Percentiles rank a stretch among this genome's conserved stretches.
These are phyloP conservation scores for Hymenoscyphus albidus DNA, from an alignment of 2,329 filamentous ascomycete species.

Conservation along the genomic window DNA sequence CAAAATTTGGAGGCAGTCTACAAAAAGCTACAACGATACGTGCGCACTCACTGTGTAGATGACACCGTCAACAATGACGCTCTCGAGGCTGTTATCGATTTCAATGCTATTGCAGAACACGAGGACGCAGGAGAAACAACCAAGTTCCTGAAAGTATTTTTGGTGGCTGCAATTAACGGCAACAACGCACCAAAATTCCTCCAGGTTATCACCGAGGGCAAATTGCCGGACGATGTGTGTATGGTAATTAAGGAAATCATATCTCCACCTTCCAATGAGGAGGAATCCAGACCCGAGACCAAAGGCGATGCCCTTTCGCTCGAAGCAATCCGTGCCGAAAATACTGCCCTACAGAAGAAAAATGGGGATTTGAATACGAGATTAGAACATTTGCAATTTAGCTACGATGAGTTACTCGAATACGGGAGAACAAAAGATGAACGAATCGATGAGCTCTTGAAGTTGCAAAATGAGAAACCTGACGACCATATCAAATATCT, in stretches of 20 bases:
- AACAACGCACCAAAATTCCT: constrained; percentile 54
- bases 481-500: constrained; percentile 51
- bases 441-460: constrained; percentile 30
- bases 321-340: constrained; percentile 38
- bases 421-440: constrained; percentile 56
- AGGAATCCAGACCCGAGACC: constrained; percentile 39
- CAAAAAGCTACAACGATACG: constrained; percentile 52
- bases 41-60: constrained; percentile 49
- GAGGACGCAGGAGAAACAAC: constrained; percentile 51
- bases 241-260: background rate
- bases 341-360: constrained; percentile 52
- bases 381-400: constrained; percentile 56
- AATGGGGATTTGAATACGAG: constrained; percentile 57
- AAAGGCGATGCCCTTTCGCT: no score
- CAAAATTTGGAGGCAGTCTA: constrained; percentile 52
- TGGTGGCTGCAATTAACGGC: constrained; percentile 52
- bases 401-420: constrained; percentile 55
- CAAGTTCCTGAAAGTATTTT: constrained; percentile 58
- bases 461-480: constrained; percentile 48
- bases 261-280: constrained; percentile 22
- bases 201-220: constrained; percentile 37
- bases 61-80: constrained; percentile 40
- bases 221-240: background rate
- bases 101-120: constrained; percentile 55
- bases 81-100: constrained; percentile 48